Evolutionary conservation across 441 rosid genomes (phyloP), one percentile per base, ranked within the genome.

Genomic region (Euphorbia schlechtendalii): DNA sequence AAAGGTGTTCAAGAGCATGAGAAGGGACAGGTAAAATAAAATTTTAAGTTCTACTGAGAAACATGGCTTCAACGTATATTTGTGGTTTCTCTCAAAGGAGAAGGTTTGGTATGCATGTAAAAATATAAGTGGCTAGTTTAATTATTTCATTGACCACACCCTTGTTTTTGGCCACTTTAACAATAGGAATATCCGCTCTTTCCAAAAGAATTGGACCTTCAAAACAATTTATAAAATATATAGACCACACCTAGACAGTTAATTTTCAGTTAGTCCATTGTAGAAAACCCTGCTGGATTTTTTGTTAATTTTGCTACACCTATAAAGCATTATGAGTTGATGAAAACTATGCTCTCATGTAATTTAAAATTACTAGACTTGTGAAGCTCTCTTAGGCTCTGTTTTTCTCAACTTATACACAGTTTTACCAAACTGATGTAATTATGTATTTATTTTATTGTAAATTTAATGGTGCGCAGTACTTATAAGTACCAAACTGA

Each of bases 1-100:
- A 63, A 80, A 75, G 1, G 90, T 90, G 28, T 93, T 93, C 82
- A 86, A 84, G 76, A 84, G 92, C 84, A 93, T 93, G 99, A 86
- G 93, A 74, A 82, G 99, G 60, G 92, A 93, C 81, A 85, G 96
- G 97, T 93, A 81, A 67, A 25, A 13, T 68, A 21, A 63, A 40
- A 74, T 59, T 52, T 21, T 59, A 56, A 27, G 21, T 9, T 58
- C 51, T 56, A 61, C 48, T 61, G 14, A 25, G 32, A 24, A 14
- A 14, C n/a, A 43, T 25, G 2, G 1, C n/a, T 61, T 61, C 10
- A 2, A 27, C 64, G 18, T 43, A 41, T 25, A 45, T 61, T 45
- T 17, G 38, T 59, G 7, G 3, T 5, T 57, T 28, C 34, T 22
- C 52, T n/a, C 13, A 3, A 10, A 45, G 30, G 24, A 25, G 20